Percentiles rank a stretch among this genome's conserved stretches.
These are phyloP conservation scores for Colletotrichum paranaense DNA, from an alignment of 2,329 filamentous ascomycete genomes.

Conservation along the genomic window DNA sequence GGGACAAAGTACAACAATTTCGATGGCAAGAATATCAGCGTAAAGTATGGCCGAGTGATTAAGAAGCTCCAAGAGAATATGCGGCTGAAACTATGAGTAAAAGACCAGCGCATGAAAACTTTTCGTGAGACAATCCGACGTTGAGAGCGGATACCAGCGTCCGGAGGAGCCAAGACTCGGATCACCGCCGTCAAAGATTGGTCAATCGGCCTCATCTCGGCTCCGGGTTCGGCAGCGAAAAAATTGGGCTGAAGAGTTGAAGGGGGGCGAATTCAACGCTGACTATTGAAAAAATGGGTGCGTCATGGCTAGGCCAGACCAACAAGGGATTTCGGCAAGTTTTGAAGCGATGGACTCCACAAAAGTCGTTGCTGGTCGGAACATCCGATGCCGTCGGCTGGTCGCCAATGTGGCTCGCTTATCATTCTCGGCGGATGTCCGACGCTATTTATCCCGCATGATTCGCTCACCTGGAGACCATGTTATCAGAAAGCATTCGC, in stretches of 20 bases:
- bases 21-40: not conserved
- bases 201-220: constrained; percentile 17
- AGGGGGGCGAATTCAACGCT: not conserved
- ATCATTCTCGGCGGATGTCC: constrained; percentile 20
- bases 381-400: constrained; percentile 4
- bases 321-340: constrained; percentile 18
- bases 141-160: not conserved
- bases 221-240: constrained; percentile 19
- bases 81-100: not conserved
- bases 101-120: not conserved
- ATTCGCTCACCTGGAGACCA: not conserved
- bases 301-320: constrained; percentile 6
- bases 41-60: not conserved
- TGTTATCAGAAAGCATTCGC: not conserved
- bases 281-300: not conserved
- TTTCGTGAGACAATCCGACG: not conserved
- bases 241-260: not conserved
- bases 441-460: not conserved
- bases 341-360: constrained; percentile 30
- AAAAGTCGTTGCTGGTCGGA: constrained; percentile 10
- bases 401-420: not conserved
- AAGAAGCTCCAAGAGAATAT: not conserved
- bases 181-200: constrained; percentile 20
- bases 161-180: constrained; percentile 17
- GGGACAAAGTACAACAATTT: not conserved